Base-by-base conservation (phyloP, 345 rosid species). In the Hibiscus tridactylites region DNA sequence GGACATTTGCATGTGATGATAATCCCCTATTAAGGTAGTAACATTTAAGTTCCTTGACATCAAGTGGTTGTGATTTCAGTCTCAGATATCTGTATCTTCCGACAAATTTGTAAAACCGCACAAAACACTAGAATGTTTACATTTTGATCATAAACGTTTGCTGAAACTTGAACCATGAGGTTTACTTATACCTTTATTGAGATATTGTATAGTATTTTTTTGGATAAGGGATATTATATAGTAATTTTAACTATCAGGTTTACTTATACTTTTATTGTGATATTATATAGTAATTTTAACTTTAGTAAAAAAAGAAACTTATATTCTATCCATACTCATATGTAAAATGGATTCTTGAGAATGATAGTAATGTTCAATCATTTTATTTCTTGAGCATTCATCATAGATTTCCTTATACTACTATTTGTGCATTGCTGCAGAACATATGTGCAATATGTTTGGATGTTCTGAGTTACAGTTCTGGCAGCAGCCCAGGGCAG, bases 361-460 rank as follows among this genome's bases (percentile, higher is more conserved):
- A 49, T 62, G 46, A 15, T 49, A 50, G 42, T 9, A 31, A 31
- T 5, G 7, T 21, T 15, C 31, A 6, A 19, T 35, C 46, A 37
- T 35, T 63, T 47, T 61, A 15, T 37, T 49, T 62, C 52, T 37
- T 17, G 17, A 35, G 8, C 39, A 16, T 47, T 67, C 13, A 49
- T 15, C 71, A 66, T 33, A 28, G 24, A 39, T 54, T 56, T 54
- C 57, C 68, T 54, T 42, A 35, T 26, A 4, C 53, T 15, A 9
- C 29, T 37, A 42, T 49, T 28, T 44, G 74, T 50, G 29, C 62
- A 44, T 26, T 76, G 73, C 77, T 57, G 77, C 91, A 90, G 90
- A 90, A 71, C 80, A 31, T 90, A 66, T 92, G 97, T 24, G 86
- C 97, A 62, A 92, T 92, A 73, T 92, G 97, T 79, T 82, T 92